phyloP scores from a whole-genome alignment of 768 basidiomycete species.

The Cantharellus cinnabarinus region DNA sequence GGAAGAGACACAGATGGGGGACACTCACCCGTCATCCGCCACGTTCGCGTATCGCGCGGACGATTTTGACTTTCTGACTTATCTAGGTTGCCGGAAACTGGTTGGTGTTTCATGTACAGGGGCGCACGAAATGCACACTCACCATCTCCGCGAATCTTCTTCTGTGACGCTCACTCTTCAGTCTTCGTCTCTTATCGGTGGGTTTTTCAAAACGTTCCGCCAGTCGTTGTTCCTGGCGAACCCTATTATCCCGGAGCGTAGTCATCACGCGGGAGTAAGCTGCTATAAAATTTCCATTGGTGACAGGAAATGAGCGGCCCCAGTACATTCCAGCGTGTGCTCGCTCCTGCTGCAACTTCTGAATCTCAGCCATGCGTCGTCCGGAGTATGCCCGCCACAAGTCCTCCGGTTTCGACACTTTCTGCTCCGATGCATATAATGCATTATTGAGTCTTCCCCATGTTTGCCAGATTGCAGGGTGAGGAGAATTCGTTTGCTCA shows the following conservation, averaged over 20 bases:
- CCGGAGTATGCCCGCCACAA: not conserved
- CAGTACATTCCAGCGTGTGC: constrained; percentile 1
- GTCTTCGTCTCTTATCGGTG: constrained; percentile 54
- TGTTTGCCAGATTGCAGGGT: too few species aligned
- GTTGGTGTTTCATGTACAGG: not conserved
- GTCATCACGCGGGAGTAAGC: constrained; percentile 31
- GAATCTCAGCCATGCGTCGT: not conserved
- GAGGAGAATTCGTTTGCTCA: too few species aligned
- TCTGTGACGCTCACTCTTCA: constrained; percentile 60
- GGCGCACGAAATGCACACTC: constrained; percentile 11
- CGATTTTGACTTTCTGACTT: not conserved
- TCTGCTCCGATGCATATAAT: too few species aligned
- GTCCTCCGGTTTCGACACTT: too few species aligned
- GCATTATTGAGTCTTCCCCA: too few species aligned
- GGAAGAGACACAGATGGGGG: too few species aligned
- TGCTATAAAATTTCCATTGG: constrained; percentile 22
- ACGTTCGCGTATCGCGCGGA: not conserved
- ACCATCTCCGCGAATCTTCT: constrained; percentile 64
- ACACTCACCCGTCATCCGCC: not conserved
- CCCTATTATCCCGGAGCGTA: constrained; percentile 35
- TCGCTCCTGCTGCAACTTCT: not conserved
- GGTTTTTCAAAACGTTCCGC: constrained; percentile 58
- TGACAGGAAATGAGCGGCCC: constrained; percentile 44
- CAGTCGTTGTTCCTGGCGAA: constrained; percentile 28
- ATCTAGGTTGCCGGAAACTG: not conserved